Conservation (phyloP, 202 grass and related monocot species). For the Panicum virgatum region DNA sequence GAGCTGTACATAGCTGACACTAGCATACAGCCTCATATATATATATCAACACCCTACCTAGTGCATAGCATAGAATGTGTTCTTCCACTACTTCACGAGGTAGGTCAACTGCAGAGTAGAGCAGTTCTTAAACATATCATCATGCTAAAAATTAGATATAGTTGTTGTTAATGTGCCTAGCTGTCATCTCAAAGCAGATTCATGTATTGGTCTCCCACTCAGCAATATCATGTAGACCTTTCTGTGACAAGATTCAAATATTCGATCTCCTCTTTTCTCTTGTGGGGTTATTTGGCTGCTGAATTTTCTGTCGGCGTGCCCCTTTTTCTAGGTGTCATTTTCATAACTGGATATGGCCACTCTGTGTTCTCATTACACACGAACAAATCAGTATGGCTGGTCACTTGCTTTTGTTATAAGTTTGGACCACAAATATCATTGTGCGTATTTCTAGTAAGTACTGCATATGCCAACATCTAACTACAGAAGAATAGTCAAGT, state of each 20-base stretch:
- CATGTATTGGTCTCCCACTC: slow-evolving; percentile 53
- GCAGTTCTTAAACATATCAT: slow-evolving; percentile 29
- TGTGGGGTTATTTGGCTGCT: slow-evolving; percentile 31
- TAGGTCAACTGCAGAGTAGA: slow-evolving; percentile 40
- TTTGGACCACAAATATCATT: slow-evolving; percentile 6
- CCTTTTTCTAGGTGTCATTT: slow-evolving; percentile 32
- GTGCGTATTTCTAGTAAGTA: not conserved
- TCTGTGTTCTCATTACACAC: slow-evolving; percentile 22
- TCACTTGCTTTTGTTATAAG: slow-evolving; percentile 12
- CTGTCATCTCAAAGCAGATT: slow-evolving; percentile 52
- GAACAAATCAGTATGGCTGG: slow-evolving; percentile 3
- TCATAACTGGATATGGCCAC: slow-evolving; percentile 40
- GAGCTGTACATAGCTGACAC: slow-evolving; percentile 25
- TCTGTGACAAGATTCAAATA: slow-evolving; percentile 37
- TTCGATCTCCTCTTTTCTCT: slow-evolving; percentile 35
- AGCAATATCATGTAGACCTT: slow-evolving; percentile 33
- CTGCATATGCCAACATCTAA: not conserved
- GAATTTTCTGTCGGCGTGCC: too few relatives aligned
- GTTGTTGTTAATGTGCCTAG: slow-evolving; percentile 34
- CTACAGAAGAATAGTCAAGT: not conserved
- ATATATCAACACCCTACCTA: not conserved
- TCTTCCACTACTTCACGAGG: slow-evolving; percentile 32
- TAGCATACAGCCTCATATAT: not conserved
- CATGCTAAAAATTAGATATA: slow-evolving; percentile 24
- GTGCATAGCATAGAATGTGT: slow-evolving; percentile 29